Evolutionary conservation across 441 rosid genomes (phyloP).

Genomic region (Adansonia grandidieri): DNA sequence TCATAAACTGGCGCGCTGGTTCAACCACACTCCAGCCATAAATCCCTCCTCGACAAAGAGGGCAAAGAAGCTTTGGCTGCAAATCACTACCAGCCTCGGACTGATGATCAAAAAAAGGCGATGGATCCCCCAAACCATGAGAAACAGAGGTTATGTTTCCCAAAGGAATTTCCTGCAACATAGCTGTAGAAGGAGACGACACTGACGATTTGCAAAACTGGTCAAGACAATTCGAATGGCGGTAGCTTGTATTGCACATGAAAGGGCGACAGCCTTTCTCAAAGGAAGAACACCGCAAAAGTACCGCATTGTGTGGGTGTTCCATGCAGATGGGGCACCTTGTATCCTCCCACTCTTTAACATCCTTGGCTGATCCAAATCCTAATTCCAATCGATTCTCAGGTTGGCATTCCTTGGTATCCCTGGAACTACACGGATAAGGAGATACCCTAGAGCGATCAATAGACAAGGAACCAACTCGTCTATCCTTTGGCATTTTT

Average conservation of each 20-base stretch:
- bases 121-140: slow-evolving; percentile 20
- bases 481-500: slow-evolving; percentile 44
- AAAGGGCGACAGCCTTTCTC: slow-evolving; percentile 63
- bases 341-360: slow-evolving; percentile 61
- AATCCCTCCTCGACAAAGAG: slow-evolving; percentile 43
- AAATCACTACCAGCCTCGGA: slow-evolving; percentile 24
- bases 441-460: slow-evolving; percentile 47
- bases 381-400: slow-evolving; percentile 27
- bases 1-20: slow-evolving; percentile 46
- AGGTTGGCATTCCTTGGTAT: slow-evolving; percentile 32
- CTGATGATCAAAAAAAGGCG: slow-evolving; percentile 17
- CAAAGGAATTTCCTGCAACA: slow-evolving; percentile 28
- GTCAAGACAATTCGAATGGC: slow-evolving; percentile 66
- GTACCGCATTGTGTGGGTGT: slow-evolving; percentile 71
- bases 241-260: slow-evolving; percentile 66
- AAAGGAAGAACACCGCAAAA: slow-evolving; percentile 55
- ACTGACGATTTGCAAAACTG: slow-evolving; percentile 44
- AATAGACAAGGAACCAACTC: slow-evolving; percentile 28
- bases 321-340: slow-evolving; percentile 73
- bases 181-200: slow-evolving; percentile 29
- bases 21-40: slow-evolving; percentile 41
- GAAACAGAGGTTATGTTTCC: background rate
- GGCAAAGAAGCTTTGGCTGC: slow-evolving; percentile 40
- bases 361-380: slow-evolving; percentile 33
- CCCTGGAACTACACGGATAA: slow-evolving; percentile 50